Evolutionary conservation across 169 alveolate genomes (phyloP).

Genomic region (Cryptosporidium canis): DNA sequence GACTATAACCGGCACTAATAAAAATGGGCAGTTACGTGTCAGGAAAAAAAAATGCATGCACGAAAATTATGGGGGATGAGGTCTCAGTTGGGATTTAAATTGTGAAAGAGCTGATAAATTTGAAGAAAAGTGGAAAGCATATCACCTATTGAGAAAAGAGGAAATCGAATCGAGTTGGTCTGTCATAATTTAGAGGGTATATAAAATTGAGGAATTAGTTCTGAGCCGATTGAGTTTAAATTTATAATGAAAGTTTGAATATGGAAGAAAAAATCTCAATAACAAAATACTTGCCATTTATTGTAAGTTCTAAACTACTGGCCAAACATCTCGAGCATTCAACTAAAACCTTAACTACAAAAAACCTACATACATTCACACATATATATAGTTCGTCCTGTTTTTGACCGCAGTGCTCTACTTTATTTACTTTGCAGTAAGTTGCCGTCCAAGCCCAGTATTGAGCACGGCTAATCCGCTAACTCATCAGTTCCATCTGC

Average conservation of each 20-base stretch:
- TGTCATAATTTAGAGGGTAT: not conserved
- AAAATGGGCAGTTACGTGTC: not conserved
- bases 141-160: not conserved
- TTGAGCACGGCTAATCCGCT: no score
- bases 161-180: not conserved
- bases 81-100: not conserved
- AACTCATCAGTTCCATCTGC: conserved; percentile 27
- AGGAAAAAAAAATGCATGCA: conserved; percentile 1
- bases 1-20: not conserved
- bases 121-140: not conserved
- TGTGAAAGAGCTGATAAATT: not conserved
- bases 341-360: not conserved
- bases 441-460: not conserved
- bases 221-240: not conserved
- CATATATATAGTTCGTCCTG: conserved; percentile 20
- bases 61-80: not conserved
- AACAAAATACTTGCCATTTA: conserved; percentile 55
- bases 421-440: conserved; percentile 66
- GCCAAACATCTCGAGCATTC: not conserved
- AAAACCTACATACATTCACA: not conserved
- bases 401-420: conserved; percentile 40
- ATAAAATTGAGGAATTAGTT: not conserved
- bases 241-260: conserved; percentile 63
- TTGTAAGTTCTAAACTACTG: conserved; percentile 23
- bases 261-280: conserved; percentile 63